These are phyloP conservation scores for Coelastrella sp. DNA, from an alignment of 139 green algal species.

Conservation along the genomic window DNA sequence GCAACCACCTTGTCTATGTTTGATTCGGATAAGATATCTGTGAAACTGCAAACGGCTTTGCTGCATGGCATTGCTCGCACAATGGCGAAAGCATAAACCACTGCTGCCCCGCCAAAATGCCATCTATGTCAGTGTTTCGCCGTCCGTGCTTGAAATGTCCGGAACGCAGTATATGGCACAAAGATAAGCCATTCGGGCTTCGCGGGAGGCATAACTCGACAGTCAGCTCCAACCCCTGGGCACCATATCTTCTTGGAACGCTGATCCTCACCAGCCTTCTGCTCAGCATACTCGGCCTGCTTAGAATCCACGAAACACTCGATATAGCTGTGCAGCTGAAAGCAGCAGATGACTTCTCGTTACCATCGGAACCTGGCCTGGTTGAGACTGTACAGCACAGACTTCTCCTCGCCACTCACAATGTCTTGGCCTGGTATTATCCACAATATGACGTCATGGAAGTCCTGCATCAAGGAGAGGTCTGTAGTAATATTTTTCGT, in stretches of 20 bases:
- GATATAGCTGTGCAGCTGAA: background rate
- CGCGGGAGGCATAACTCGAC: background rate
- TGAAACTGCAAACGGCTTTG: too few species aligned
- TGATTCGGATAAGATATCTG: too few species aligned
- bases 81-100: too few species aligned
- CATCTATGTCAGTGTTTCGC: too few species aligned
- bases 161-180: too few species aligned
- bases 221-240: background rate
- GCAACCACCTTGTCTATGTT: too few species aligned
- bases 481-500: too few species aligned
- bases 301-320: background rate
- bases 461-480: slow-evolving; percentile 75
- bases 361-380: background rate
- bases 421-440: slow-evolving; percentile 74
- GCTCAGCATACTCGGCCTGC: background rate
- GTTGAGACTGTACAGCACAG: background rate
- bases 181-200: background rate
- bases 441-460: slow-evolving; percentile 50
- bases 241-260: too few species aligned
- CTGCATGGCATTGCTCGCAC: too few species aligned
- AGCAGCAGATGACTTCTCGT: background rate
- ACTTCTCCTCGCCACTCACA: slow-evolving; percentile 73
- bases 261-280: too few species aligned
- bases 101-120: too few species aligned
- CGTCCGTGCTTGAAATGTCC: too few species aligned